Evolutionary conservation across 2,329 filamentous ascomycete genomes (phyloP), one percentile per base, ranked within the genome.

Genomic region (Sarocladiaceae sp.): DNA sequence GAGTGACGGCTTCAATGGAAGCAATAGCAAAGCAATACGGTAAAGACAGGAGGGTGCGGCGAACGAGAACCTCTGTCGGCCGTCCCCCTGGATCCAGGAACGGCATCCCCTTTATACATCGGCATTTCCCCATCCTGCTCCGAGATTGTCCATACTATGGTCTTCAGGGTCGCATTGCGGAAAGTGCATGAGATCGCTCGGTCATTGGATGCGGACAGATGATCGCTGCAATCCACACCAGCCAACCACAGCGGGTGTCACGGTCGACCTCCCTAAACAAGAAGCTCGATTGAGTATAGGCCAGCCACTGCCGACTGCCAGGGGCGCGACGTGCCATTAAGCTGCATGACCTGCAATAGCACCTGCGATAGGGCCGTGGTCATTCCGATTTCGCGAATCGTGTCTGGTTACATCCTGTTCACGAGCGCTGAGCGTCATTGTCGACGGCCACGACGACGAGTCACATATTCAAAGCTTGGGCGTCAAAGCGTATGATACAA

Each of bases 171-270:
- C 44, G 26, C 44, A 48, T 48, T 20, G 44, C 17, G n/a, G 8
- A n/a, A 25, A 48, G 17, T 17, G 44, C 44, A 48, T 48, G 44
- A 48, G 44, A 17, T 33, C 44, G 44, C 15, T 20, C 44, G 44
- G 44, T 48, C 44, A 48, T 48, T 48, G 44, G 44, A 17, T 33
- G n/a, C 26, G n/a, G 26, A 17, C 44, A 48, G 25, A 48, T 48
- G 44, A 48, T 48, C 44, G 33, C 15, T 7, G n/a, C 17, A 28
- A 48, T 48, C 26, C 26, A 4, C 44, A 11, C 28, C 26, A 48
- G n/a, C 44, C 44, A 48, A 48, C 44, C 44, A 48, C 17, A 18
- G 20, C 40, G 17, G 5, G 40, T 25, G 40, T 46, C 6, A 15
- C 11, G 13, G 40, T 46, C 22, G 25, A 46, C 40, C 40, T 46